These are phyloP conservation scores for Ophiostoma montium DNA, from an alignment of 2,329 filamentous ascomycete genomes.

Conservation along the genomic window DNA sequence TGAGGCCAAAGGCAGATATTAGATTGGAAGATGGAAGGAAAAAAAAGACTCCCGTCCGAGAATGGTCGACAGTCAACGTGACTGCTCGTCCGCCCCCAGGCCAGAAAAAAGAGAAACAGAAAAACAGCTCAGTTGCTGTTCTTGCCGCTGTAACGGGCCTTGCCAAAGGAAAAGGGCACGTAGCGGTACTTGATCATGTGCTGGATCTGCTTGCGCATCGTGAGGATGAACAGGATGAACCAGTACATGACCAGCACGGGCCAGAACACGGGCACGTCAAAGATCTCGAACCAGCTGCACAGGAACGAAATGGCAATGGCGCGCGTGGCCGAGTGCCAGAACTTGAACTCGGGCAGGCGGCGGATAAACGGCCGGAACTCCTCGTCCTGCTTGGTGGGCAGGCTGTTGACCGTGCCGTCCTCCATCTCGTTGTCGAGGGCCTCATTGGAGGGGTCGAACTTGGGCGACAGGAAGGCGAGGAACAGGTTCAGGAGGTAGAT, in stretches of 20 bases:
- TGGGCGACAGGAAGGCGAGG: constrained; percentile 94
- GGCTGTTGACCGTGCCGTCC: constrained; percentile 65
- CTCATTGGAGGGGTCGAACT: constrained; percentile 95
- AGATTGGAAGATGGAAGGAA: not conserved
- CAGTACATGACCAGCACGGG: constrained; percentile 96
- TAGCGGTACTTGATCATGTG: constrained; percentile 99
- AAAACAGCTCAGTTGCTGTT: constrained; percentile 27
- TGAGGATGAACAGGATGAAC: constrained; percentile 90
- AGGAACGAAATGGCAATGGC: constrained; percentile 70
- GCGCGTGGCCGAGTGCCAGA: constrained; percentile 92
- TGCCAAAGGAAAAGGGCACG: constrained; percentile 84
- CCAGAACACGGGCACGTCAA: constrained; percentile 98
- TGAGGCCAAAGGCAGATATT: not conserved
- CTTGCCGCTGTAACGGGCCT: constrained; percentile 61
- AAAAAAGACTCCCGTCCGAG: not conserved
- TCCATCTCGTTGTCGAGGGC: constrained; percentile 88
- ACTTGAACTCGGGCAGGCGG: constrained; percentile 96
- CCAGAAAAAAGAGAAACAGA: not conserved
- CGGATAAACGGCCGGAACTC: constrained; percentile 97
- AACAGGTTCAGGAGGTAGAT: constrained; percentile 99
- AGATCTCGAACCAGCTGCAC: constrained; percentile 87
- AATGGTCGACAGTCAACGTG: too few species aligned
- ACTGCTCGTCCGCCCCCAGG: too few species aligned
- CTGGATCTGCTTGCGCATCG: constrained; percentile 98
- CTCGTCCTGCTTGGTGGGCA: constrained; percentile 91